Base-by-base conservation (phyloP, 768 basidiomycete genomes). In the Strobilomyces dryophilus region DNA sequence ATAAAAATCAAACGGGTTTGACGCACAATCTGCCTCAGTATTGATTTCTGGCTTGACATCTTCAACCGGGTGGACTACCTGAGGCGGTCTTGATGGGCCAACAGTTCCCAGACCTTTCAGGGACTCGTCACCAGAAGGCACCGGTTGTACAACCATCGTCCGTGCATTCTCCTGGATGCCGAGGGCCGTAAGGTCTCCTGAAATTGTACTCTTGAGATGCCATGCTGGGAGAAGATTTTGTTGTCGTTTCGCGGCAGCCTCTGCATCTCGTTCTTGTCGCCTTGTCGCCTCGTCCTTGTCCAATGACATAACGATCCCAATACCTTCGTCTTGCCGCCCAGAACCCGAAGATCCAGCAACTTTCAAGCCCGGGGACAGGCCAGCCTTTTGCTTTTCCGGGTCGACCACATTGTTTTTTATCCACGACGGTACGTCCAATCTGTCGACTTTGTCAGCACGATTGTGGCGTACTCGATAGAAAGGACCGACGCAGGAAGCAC, bases 141-240 rank as follows among this genome's bases (percentile, higher is more conserved):
- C 54, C 40, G 54, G 44, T n/a, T 64, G 65, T 37, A 61, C 71
- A 12, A 66, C 63, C 49, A 79, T 78, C 24, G 76, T 70, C 52
- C 84, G 73, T n/a, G 80, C 82, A 56, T 68, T 81, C 66, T 90
- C 88, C 61, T 84, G 81, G 52, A 89, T 79, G 18, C 93, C 92
- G 37, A 95, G 76, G 20, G 91, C 87, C 1, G 95, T 97, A 55
- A 93, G 74, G 59, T 95, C 89, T 9, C 94, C 93, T 4, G 92
- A 86, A 55, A 99, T 92, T 3, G 97, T 99, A 65, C 92, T 95
- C 71, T 92, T 89, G 60, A 94, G 79, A 74, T 97, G 92, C 97
- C 97, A 99, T 12, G 88, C 77, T 1, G 97, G 97, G 42, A 99
- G 74, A 0, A 85, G 82, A 66, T 98, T 98, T 73, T 98, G 94